Evolutionary conservation across 805 yeast genomes (phyloP).

Genomic region (Candida tallmaniae): DNA sequence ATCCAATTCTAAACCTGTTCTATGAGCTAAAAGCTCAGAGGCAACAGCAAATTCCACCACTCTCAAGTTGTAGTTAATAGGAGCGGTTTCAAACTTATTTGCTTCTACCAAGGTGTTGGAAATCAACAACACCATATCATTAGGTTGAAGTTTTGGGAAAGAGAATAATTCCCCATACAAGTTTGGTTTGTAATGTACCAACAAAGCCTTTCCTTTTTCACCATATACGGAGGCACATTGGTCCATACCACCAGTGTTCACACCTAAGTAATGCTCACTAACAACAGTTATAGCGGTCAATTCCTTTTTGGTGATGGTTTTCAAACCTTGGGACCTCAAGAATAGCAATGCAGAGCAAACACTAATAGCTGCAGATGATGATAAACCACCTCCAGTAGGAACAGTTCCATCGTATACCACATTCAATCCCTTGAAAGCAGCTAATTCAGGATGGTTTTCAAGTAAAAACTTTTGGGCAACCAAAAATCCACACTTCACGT

Average conservation of each 20-base stretch:
- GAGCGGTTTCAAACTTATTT: conserved; percentile 67
- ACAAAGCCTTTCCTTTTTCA: conserved; percentile 50
- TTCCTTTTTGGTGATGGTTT: conserved; percentile 42
- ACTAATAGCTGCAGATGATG: conserved; percentile 70
- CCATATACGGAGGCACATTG: conserved; percentile 72
- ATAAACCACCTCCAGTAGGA: conserved; percentile 69
- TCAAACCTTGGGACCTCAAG: conserved; percentile 48
- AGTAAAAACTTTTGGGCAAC: conserved; percentile 51
- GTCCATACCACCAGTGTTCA: conserved; percentile 78
- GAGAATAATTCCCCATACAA: conserved; percentile 50
- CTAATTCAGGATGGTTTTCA: conserved; percentile 25
- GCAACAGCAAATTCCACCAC: conserved; percentile 73
- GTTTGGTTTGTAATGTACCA: conserved; percentile 57
- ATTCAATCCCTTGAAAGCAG: conserved; percentile 43
- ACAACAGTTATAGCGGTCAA: conserved; percentile 58
- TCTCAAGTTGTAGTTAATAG: conserved; percentile 62
- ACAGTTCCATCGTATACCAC: conserved; percentile 59
- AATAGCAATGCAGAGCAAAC: conserved; percentile 59
- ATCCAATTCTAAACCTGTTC: conserved; percentile 38
- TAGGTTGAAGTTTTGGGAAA: conserved; percentile 44
- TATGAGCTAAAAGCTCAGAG: conserved; percentile 51
- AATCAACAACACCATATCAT: conserved; percentile 49
- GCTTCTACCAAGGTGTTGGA: conserved; percentile 61
- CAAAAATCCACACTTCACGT: conserved; percentile 59
- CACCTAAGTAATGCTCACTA: conserved; percentile 69